Evolutionary conservation across 2,329 filamentous ascomycete species (phyloP).

Genomic region (Sphaerostilbella broomeana): DNA sequence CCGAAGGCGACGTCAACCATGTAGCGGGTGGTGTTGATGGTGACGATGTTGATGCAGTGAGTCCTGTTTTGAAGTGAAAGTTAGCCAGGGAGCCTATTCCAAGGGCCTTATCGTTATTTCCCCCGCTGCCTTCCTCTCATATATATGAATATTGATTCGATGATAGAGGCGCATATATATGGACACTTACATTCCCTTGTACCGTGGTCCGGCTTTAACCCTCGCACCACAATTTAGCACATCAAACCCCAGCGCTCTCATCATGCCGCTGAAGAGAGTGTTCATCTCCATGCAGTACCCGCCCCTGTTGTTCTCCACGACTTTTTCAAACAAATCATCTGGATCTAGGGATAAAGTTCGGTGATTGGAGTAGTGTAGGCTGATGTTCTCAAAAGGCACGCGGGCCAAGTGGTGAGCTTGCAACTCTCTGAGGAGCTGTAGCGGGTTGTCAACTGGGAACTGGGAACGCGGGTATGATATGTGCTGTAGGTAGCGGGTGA

Average conservation of each 20-base stretch:
- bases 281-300: constrained; percentile 51
- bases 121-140: too few species aligned
- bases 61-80: constrained; percentile 32
- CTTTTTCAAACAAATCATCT: constrained; percentile 36
- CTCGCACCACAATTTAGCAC: constrained; percentile 46
- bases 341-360: constrained; percentile 33
- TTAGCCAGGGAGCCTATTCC: too few species aligned
- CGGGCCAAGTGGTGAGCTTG: constrained; percentile 38
- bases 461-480: constrained; percentile 21
- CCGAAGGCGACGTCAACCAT: constrained; percentile 58
- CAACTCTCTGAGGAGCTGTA: constrained; percentile 27
- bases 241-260: constrained; percentile 42
- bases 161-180: neutral
- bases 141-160: neutral
- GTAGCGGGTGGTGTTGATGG: constrained; percentile 40
- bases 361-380: constrained; percentile 42
- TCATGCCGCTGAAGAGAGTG: constrained; percentile 38
- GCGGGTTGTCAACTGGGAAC: constrained; percentile 17
- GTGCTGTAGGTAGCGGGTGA: constrained; percentile 24
- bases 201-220: constrained; percentile 18
- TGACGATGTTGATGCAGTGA: constrained; percentile 56
- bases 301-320: constrained; percentile 38
- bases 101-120: too few species aligned
- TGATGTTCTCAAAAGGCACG: constrained; percentile 49
- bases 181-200: constrained; percentile 8